Evolutionary conservation across 768 basidiomycete genomes (phyloP), one percentile per base, ranked within the genome.

Genomic region (Leccinum disarticulatum): DNA sequence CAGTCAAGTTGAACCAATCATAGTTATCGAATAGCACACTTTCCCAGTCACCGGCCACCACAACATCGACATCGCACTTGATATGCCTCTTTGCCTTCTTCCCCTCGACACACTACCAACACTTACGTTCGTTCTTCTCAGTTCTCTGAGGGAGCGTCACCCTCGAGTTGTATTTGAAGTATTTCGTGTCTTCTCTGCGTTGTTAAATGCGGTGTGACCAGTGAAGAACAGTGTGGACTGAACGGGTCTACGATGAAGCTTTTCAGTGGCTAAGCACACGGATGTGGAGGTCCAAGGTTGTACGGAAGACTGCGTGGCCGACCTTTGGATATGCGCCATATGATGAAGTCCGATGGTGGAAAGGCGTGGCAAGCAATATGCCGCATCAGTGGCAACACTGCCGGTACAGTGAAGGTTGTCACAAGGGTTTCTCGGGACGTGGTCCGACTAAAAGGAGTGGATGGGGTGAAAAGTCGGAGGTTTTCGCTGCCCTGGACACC

Each of bases 151-250:
- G 19, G 95, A 98, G 73, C 87, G 88, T 64, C 91, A 95, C 69
- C 95, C 95, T 36, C 87, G 93, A 60, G 84, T 98, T 60, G 88
- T 87, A 6, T 87, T 93, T 3, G 93, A 95, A 67, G 83, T 93
- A 0, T 94, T 98, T 81, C 84, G 86, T 38, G 90, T 88, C 2
- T 93, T 93, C 66, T 93, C 93, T 2, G 81, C 93, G 2, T 77
- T 99, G 7, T 80, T 97, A 31, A 87, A 83, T 62, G 82, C 90
- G 3, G 76, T 90, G 41, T 87, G 88, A 51, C 93, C 93, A 1
- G 73, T 90, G 51, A 85, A 84, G 63, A 69, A 77, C 57, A 76
- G 73, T 7, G 83, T 93, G 91, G 91, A 73, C 84, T 6, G 84
- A 91, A 56, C 68, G 77, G 10, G 79, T 97, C 4, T 97, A 95